Conservation (phyloP, 305 asterid species). For the Striga hermonthica region DNA sequence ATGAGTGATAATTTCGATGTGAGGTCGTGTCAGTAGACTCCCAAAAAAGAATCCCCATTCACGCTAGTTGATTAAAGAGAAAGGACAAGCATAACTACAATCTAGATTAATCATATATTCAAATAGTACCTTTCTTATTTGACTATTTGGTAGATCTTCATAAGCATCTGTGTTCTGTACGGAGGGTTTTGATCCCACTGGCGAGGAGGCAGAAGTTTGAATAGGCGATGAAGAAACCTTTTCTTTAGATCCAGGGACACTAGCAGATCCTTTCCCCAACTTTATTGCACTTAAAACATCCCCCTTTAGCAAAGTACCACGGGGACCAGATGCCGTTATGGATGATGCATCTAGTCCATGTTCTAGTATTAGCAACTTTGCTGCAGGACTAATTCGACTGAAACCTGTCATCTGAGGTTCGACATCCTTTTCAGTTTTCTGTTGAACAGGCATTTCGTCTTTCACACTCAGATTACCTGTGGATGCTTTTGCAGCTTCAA, state of each 20-base stretch:
- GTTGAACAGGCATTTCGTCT: constrained; percentile 48
- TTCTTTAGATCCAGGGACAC: constrained; percentile 45
- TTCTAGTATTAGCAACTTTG: constrained; percentile 70
- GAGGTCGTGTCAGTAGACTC: neutral
- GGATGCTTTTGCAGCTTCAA: constrained; percentile 71
- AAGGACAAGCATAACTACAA: constrained; percentile 6
- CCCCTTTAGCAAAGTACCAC: constrained; percentile 87
- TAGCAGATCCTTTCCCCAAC: constrained; percentile 67
- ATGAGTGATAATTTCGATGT: neutral
- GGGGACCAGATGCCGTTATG: constrained; percentile 88
- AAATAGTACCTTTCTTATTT: constrained; percentile 85
- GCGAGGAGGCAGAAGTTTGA: constrained; percentile 40
- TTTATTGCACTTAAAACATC: constrained; percentile 89
- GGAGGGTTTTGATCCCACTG: constrained; percentile 47
- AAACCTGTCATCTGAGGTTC: constrained; percentile 47
- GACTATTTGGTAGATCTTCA: constrained; percentile 86
- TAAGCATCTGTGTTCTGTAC: constrained; percentile 52
- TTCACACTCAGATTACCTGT: constrained; percentile 42
- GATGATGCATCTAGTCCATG: constrained; percentile 80
- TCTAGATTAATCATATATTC: constrained; percentile 9
- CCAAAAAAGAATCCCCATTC: neutral
- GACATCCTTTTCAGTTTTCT: constrained; percentile 41
- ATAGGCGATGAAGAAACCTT: constrained; percentile 39
- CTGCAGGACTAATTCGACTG: constrained; percentile 86
- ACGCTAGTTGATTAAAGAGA: constrained; percentile 1